A percentile compares a stretch with the other conserved stretches of the same genome.
Conservation (phyloP, 108 stramenopile species). For the Asterionellopsis glacialis region DNA sequence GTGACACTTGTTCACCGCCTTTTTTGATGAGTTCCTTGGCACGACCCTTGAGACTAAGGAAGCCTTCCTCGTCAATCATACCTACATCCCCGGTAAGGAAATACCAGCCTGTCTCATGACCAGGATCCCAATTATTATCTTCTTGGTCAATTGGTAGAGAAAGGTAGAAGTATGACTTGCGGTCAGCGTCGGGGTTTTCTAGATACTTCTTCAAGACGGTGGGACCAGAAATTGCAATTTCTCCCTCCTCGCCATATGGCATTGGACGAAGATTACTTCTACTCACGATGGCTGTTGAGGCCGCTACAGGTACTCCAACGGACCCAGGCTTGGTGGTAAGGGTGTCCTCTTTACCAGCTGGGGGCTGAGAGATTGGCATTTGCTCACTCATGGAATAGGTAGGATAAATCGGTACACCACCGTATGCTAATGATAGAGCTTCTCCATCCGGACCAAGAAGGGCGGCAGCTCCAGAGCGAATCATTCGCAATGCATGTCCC, state of each 20-base stretch:
- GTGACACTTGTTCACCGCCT: slow-evolving; percentile 26
- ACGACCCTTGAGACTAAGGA: slow-evolving; percentile 24
- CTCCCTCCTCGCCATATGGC: slow-evolving; percentile 10
- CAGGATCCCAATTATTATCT: neutral
- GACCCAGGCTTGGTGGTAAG: slow-evolving; percentile 5
- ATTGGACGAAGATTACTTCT: slow-evolving; percentile 5
- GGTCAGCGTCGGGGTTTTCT: slow-evolving; percentile 12
- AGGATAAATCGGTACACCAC: slow-evolving; percentile 9
- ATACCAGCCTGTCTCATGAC: slow-evolving; percentile 7
- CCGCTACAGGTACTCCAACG: slow-evolving; percentile 10
- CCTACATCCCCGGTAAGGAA: slow-evolving; percentile 39
- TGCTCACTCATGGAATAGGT: slow-evolving; percentile 15
- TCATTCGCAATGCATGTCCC: slow-evolving; percentile 10
- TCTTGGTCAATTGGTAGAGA: slow-evolving; percentile 1
- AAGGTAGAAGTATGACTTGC: slow-evolving; percentile 14
- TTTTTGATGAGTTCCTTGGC: slow-evolving; percentile 39
- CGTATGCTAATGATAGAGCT: slow-evolving; percentile 5
- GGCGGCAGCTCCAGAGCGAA: slow-evolving; percentile 10
- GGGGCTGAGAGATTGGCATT: slow-evolving; percentile 17
- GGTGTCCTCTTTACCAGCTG: slow-evolving; percentile 8
- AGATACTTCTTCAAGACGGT: slow-evolving; percentile 8
- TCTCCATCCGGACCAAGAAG: slow-evolving; percentile 11
- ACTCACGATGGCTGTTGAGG: slow-evolving; percentile 9
- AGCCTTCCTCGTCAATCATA: slow-evolving; percentile 27
- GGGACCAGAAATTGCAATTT: slow-evolving; percentile 15